A percentile compares a stretch with the other conserved stretches of the same genome.
phyloP scores from a whole-genome alignment of 169 alveolate species.

The Eimeria acervulina region DNA sequence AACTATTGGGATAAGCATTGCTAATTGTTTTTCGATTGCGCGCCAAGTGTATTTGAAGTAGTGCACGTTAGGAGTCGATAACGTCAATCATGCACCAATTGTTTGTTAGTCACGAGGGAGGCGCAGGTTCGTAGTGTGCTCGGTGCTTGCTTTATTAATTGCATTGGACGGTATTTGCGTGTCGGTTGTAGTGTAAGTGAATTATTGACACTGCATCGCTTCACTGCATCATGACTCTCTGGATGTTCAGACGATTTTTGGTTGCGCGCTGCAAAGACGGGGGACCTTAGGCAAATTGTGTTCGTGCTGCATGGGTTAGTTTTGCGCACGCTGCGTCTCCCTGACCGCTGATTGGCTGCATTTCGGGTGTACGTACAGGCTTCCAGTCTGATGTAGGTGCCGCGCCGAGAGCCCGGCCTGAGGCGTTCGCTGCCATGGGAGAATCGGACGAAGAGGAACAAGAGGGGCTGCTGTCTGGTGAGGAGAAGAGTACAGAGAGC shows the following conservation, averaged over 20 bases:
- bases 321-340: background rate
- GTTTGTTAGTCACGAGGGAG: background rate
- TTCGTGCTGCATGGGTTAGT: background rate
- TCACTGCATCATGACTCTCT: background rate
- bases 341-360: background rate
- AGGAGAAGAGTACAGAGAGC: constrained; percentile 36
- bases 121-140: background rate
- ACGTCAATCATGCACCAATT: background rate
- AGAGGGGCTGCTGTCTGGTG: constrained; percentile 1
- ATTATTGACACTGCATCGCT: background rate
- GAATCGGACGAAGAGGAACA: constrained; percentile 42
- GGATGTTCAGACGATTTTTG: too few species aligned
- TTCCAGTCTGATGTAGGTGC: background rate
- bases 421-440: constrained; percentile 65
- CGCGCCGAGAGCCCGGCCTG: constrained; percentile 60
- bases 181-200: background rate
- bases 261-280: background rate
- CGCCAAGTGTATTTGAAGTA: background rate
- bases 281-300: background rate
- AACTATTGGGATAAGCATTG: background rate
- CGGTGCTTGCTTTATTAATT: background rate
- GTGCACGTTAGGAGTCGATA: background rate
- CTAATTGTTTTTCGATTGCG: background rate
- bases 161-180: background rate
- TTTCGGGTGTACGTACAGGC: background rate